A percentile compares a stretch with the other conserved stretches of the same genome.
Conservation (phyloP, 2,329 filamentous ascomycete genomes). For the Colletotrichum kahawae region DNA sequence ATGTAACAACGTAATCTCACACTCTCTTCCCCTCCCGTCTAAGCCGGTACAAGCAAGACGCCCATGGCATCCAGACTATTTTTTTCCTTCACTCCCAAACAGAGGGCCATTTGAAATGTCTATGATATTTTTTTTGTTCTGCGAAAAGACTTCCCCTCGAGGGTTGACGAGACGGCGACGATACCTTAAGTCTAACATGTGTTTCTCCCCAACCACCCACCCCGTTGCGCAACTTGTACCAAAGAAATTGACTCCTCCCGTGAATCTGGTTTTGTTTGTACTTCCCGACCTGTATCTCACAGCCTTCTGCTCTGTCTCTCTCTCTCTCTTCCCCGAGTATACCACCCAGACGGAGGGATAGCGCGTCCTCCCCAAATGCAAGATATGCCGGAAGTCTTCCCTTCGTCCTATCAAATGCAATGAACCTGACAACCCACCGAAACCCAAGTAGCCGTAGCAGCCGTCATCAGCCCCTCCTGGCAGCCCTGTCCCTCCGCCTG, state of each 20-base stretch:
- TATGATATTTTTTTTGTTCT: background rate
- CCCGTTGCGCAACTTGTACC: background rate
- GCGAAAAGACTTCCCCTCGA: background rate
- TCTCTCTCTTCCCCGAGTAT: background rate
- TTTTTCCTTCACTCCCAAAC: background rate
- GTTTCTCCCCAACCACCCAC: background rate
- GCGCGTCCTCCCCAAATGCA: background rate
- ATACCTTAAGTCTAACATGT: background rate
- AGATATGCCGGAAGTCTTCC: background rate
- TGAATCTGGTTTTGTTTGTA: background rate
- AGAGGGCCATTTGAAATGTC: background rate
- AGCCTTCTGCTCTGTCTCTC: background rate
- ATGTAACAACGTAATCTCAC: background rate
- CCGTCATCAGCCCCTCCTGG: conserved; percentile 24
- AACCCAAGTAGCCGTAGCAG: background rate
- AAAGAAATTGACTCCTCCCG: background rate
- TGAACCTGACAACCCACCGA: background rate
- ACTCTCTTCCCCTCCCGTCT: background rate
- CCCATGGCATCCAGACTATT: background rate
- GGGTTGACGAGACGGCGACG: background rate
- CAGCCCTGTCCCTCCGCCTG: conserved; percentile 47
- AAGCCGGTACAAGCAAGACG: background rate
- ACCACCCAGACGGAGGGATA: background rate
- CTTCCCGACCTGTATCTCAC: background rate
- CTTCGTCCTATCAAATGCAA: background rate